phyloP scores from a whole-genome alignment of 1,139 yeast genomes.

The Zygosaccharomyces pseudobailii region DNA sequence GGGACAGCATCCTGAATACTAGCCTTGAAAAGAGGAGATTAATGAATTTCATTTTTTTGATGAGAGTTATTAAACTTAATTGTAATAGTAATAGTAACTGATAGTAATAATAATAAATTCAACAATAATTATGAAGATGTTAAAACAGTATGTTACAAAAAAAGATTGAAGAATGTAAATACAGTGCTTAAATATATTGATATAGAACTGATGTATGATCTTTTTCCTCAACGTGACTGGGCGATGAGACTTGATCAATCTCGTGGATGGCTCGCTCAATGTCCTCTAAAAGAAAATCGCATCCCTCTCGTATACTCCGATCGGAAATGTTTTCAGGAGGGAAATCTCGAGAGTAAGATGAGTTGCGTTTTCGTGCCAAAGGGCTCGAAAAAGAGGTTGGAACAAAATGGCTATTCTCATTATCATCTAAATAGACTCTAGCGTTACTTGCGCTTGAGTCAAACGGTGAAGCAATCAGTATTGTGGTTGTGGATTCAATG shows the following conservation, averaged over 20 bases:
- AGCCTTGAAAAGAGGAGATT: too few species aligned
- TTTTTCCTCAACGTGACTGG: constrained; percentile 2
- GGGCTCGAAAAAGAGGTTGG: not conserved
- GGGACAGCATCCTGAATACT: too few species aligned
- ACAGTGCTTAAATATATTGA: constrained; percentile 6
- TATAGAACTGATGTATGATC: constrained; percentile 4
- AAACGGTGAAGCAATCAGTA: not conserved
- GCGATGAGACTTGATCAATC: constrained; percentile 8
- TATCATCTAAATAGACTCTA: not conserved
- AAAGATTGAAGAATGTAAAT: not conserved
- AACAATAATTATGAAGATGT: not conserved
- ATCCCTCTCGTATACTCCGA: constrained; percentile 2
- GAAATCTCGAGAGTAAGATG: not conserved
- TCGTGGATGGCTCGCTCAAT: constrained; percentile 16
- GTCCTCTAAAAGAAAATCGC: constrained; percentile 12
- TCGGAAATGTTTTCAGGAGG: not conserved
- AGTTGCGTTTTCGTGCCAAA: not conserved
- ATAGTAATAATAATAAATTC: not conserved
- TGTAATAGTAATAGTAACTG: too few species aligned
- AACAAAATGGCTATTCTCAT: not conserved
- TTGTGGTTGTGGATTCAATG: constrained; percentile 2
- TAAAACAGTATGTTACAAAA: not conserved
- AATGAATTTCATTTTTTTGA: too few species aligned
- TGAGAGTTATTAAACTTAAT: not conserved
- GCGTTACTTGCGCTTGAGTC: not conserved